Evolutionary conservation across 495 filamentous ascomycete genomes (phyloP), one percentile per base, ranked within the genome.

Genomic region (Aspergillus bridgeri): DNA sequence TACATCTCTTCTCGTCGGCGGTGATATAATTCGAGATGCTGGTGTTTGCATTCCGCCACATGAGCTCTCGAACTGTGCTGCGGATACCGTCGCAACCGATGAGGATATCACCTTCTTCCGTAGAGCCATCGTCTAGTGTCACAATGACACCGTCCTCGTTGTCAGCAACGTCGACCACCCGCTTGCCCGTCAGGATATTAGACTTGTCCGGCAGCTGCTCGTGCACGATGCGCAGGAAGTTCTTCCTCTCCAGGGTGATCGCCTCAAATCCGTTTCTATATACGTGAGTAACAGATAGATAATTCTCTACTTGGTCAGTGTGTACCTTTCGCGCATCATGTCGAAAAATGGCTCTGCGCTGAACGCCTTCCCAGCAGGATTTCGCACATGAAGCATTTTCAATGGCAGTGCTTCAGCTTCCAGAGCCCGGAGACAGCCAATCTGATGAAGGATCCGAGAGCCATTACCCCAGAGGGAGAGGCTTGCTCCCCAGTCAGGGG

Each of bases 31-130:
- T 58, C 43, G 33, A 13, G 33, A 38, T 13, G 3, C 6, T 18
- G 9, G 44, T 7, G n/a, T 47, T 23, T 1, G 44, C 44, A 47
- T 23, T 20, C 9, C 44, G 44, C 44, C 75, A 68, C 71, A 83
- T 75, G 47, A 75, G 60, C 42, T 64, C 51, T 13, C 78, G 65
- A 9, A 74, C 75, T 50, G 62, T 69, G 62, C 79, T 81, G 57
- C 78, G 67, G 21, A 80, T 75, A 2, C 81, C 82, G 56, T 83
- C 82, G 8, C 70, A 70, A 0, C 79, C 81, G 5, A 81, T 63
- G 6, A 82, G 58, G 15, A 81, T 53, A 25, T 78, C 70, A 0
- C 80, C 81, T 6, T 62, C 48, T 42, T 68, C 75, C 0, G 59
- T 38, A 5, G 61, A 72, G 1, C 80, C 80, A 61, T 69, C 66